Base-by-base conservation (phyloP, 495 filamentous ascomycete species). In the Chaetomidium leptoderma region DNA sequence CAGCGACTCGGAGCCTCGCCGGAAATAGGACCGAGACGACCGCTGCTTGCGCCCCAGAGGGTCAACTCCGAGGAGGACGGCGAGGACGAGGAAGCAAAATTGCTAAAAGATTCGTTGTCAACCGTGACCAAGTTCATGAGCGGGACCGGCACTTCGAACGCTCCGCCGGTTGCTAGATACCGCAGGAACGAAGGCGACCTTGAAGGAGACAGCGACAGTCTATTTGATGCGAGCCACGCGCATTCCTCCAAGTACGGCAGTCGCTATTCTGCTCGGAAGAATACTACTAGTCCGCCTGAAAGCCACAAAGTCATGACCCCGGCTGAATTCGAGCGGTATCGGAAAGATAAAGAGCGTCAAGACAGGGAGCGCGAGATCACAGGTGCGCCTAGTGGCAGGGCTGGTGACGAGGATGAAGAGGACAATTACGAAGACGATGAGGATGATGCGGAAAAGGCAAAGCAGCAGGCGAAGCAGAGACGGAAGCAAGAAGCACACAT, bases 401-500 rank as follows among this genome's bases (percentile, higher is more conserved):
- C 70, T 2, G 66, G 70, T 36, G 72, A 81, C 14, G 82, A 83
- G 0, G 83, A 77, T 32, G 78, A 82, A 9, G 72, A 83, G 26
- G 80, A 81, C 50, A 85, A 82, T 72, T 80, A 81, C 50, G 79
- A 86, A 52, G 90, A 96, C 47, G 92, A 95, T 53, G 90, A 93
- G 51, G 90, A 96, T 61, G 91, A 95, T 50, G 66, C 77, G 2
- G 90, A 95, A 66, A 87, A 86, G 61, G 80, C 84, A 29, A 86
- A 81, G 59, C 79, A 88, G 66, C 74, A 86, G 32, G 83, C 86
- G 42, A 86, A 86, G 65, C 89, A 91, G 61, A 81, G 92, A 57
- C 80, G 84, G 57, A 95, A 92, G 73, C 91, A 96, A 64, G 90
- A 96, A 66, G 92, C 92, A 10, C 90, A 95, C 69, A 80, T 96